Evolutionary conservation across 345 rosid species (phyloP).

Genomic region (Corchorus capsularis): DNA sequence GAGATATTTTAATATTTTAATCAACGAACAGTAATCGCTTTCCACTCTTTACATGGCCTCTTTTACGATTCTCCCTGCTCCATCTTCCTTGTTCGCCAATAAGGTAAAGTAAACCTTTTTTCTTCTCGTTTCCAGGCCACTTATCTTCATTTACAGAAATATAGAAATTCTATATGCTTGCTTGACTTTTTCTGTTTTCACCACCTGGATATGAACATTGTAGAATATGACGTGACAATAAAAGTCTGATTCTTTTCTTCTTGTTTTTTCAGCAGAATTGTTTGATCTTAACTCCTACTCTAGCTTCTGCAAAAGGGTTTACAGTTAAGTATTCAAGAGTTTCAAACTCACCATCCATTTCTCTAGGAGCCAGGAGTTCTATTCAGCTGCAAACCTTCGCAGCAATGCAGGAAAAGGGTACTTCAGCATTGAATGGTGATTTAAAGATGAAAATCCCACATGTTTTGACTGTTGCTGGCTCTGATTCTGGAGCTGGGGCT

Average conservation of each 20-base stretch:
- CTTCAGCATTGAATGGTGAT: slow-evolving; percentile 13
- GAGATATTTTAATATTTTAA: background rate
- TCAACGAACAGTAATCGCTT: background rate
- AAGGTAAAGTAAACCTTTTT: slow-evolving; percentile 6
- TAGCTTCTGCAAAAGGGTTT: slow-evolving; percentile 3
- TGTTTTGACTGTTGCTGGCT: slow-evolving; percentile 83
- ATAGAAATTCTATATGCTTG: background rate
- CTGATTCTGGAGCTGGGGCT: slow-evolving; percentile 95
- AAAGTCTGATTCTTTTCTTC: background rate
- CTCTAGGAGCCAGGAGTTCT: background rate
- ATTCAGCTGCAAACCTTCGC: slow-evolving; percentile 3
- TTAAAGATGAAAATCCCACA: slow-evolving; percentile 51
- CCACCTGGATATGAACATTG: background rate
- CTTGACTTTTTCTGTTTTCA: background rate
- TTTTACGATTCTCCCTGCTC: background rate
- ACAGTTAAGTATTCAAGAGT: background rate
- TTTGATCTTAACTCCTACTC: background rate
- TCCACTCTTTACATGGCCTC: background rate
- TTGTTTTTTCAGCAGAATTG: slow-evolving; percentile 14
- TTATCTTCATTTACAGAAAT: background rate
- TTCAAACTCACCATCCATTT: slow-evolving; percentile 10
- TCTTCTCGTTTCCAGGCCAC: too few relatives aligned
- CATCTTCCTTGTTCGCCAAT: slow-evolving; percentile 1
- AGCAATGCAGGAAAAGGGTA: slow-evolving; percentile 30
- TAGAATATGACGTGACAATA: background rate